Conservation (phyloP, 1,139 yeast genomes). For the Kodamaea ohmeri region DNA sequence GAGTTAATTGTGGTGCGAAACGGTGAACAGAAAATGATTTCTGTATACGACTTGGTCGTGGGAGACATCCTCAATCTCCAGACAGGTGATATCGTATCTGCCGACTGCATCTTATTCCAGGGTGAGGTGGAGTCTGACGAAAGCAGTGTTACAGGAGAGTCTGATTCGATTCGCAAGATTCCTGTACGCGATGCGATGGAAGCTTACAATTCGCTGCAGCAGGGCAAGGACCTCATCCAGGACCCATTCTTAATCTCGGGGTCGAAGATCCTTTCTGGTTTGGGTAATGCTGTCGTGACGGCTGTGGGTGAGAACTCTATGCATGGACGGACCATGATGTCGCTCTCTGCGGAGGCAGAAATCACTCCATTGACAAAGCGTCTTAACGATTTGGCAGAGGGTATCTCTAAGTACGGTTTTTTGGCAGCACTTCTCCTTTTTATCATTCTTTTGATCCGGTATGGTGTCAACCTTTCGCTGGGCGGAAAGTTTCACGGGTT, state of each 20-base stretch:
- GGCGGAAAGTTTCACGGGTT: constrained; percentile 43
- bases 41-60: constrained; percentile 74
- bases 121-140: constrained; percentile 92
- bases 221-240: constrained; percentile 47
- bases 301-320: constrained; percentile 88
- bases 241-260: constrained; percentile 92
- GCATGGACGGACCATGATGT: constrained; percentile 87
- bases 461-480: constrained; percentile 62
- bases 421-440: constrained; percentile 79
- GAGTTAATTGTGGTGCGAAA: constrained; percentile 72
- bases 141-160: constrained; percentile 90
- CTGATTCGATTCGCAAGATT: constrained; percentile 70
- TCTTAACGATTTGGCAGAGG: constrained; percentile 80
- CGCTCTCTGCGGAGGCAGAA: constrained; percentile 71
- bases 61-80: constrained; percentile 83
- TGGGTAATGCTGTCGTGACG: constrained; percentile 82
- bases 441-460: constrained; percentile 73
- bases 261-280: constrained; percentile 80
- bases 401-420: constrained; percentile 90
- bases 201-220: constrained; percentile 26
- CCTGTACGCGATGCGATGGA: constrained; percentile 52
- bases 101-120: constrained; percentile 73
- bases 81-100: constrained; percentile 94
- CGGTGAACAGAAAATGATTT: constrained; percentile 65
- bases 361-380: constrained; percentile 87